Base-by-base conservation (phyloP, 1,139 yeast species). In the Blastobotrys apis region DNA sequence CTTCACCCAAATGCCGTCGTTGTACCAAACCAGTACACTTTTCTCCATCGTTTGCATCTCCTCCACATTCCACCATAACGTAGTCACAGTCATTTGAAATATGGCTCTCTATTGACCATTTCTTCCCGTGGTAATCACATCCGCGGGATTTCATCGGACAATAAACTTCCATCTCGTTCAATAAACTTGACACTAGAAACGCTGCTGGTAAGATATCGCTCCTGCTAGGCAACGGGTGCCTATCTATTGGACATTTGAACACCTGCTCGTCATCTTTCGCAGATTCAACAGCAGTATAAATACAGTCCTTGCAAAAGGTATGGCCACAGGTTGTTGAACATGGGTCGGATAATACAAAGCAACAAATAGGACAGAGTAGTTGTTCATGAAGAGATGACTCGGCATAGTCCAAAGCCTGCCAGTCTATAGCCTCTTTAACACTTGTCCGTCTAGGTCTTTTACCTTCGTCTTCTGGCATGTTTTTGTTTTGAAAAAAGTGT, bases 201-300 rank as follows among this genome's bases (percentile, higher is more conserved):
- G 88, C 85, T 0, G 87, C 75, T 3, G 84, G 82, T 45, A 69
- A 73, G 22, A 81, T 60, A 50, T 76, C 80, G 45, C 72, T 70
- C 15, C 43, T 44, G 20, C 45, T 45, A 8, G 48, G 58, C 51
- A 50, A 68, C 60, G 75, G 73, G 1, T 77, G 77, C 40, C 88
- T 64, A 63, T 81, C 88, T 25, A 81, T 66, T 0, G 88, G 87
- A 59, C 88, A 81, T 39, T 68, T 66, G 29, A 55, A 55, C 16
- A 53, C 44, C 40, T 44, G 47, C n/a, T 43, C 43, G 2, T 45
- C 44, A 3, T 49, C 33, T 5, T 23, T 33, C 3, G 50, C 46
- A 21, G 41, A 41, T 30, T 44, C 45, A 13, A 44, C 29, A 17
- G 57, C 54, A 13, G 48, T 46, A 13, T 41, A 31, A n/a, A 58